Evolutionary conservation across 2,329 filamentous ascomycete species (phyloP), one percentile per base, ranked within the genome.

Genomic region (Colletotrichum costaricense): DNA sequence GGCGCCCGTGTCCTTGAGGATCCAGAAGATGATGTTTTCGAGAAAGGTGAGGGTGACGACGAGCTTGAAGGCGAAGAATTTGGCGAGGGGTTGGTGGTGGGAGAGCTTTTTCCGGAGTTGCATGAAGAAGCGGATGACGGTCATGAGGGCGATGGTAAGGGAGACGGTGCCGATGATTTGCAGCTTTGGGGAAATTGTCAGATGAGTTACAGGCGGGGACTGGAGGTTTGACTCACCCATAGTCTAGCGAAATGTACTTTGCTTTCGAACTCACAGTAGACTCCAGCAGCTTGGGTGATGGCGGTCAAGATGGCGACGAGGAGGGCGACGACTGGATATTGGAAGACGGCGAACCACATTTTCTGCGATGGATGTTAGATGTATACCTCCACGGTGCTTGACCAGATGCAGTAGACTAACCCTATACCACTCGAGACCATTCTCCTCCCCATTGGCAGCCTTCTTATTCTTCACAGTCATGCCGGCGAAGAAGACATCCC

Each of bases 251-350:
- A 80, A 60, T 79, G 74, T 5, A 77, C 42, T 52, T 77, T 77
- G 38, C 75, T 78, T 16, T 77, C 77, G 5, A 74, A 78, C 22
- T 80, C 77, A 72, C 81, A 83, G 75, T 79, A 83, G 16, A 78
- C 76, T 5, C 77, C 76, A 1, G 74, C 75, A 0, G 75, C 78
- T 56, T 83, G 76, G 3, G 80, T 80, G 66, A 81, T 76, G 56
- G 76, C 77, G n/a, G 78, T 78, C 35, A 79, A 58, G 35, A 79
- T 90, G 84, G 75, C 88, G 84, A 80, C 86, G 4, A 78, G 24
- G n/a, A 81, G 52, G 38, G 78, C 74, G 28, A 83, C 69, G 30
- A 81, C 75, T 0, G 84, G 81, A 56, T 84, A 86, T 76, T 86
- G 85, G 55, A 86, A 83, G 49, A 85, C 78, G 12, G 75, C 71